Conservation (phyloP, 495 filamentous ascomycete genomes). For the Pyrenopolyporus hunteri region DNA sequence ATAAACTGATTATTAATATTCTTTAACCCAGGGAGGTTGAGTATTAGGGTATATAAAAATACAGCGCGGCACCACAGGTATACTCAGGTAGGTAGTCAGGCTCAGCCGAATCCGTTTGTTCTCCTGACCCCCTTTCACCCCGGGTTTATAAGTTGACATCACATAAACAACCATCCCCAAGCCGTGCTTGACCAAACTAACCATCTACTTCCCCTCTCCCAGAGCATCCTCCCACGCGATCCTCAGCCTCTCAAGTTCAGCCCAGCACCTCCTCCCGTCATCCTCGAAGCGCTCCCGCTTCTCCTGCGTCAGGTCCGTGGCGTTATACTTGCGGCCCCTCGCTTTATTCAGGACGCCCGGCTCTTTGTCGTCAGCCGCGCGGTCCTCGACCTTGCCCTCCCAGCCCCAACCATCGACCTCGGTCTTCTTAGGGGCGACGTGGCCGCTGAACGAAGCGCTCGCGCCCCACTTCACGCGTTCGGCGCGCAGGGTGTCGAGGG, state of each 20-base stretch:
- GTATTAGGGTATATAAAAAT: too few species aligned
- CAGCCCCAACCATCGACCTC: conserved; percentile 87
- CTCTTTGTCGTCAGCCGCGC: conserved; percentile 46
- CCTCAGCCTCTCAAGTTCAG: conserved; percentile 82
- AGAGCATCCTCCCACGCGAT: conserved; percentile 72
- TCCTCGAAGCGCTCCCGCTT: conserved; percentile 73
- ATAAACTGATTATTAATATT: too few species aligned
- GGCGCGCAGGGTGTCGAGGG: conserved; percentile 62
- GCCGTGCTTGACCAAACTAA: not conserved
- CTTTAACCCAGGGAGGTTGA: too few species aligned
- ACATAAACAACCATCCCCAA: too few species aligned
- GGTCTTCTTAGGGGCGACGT: conserved; percentile 66
- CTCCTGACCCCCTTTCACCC: too few species aligned
- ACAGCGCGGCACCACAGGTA: too few species aligned
- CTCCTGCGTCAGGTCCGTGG: conserved; percentile 66
- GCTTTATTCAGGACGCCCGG: conserved; percentile 40
- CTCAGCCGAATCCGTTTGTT: too few species aligned
- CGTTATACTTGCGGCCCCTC: conserved; percentile 62
- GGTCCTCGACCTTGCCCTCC: conserved; percentile 68
- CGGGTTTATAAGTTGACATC: too few species aligned
- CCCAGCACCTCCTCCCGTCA: conserved; percentile 76
- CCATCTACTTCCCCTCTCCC: conserved; percentile 12
- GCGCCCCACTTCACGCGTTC: conserved; percentile 86
- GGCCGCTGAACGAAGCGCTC: conserved; percentile 62
- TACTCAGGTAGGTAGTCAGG: too few species aligned